These are phyloP conservation scores for Knoxia roxburghii DNA, from an alignment of 257 asterid genomes.

Conservation along the genomic window DNA sequence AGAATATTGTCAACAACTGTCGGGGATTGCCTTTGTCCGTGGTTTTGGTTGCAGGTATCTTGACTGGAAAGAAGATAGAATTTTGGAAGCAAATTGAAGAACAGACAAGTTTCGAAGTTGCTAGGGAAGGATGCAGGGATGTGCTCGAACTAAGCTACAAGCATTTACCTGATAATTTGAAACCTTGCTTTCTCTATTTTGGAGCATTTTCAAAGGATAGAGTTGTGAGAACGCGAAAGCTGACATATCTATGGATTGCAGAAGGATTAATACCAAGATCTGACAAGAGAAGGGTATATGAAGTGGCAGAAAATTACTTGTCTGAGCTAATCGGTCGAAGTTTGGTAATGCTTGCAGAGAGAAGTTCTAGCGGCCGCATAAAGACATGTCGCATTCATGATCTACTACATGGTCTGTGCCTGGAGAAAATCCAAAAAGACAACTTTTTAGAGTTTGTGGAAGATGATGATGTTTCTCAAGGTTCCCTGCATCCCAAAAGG, in stretches of 20 bases:
- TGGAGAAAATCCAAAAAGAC: not conserved
- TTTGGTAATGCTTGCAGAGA: slow-evolving; percentile 5
- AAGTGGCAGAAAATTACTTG: slow-evolving; percentile 4
- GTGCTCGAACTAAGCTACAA: slow-evolving; percentile 6
- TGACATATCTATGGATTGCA: slow-evolving; percentile 4
- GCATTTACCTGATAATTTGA: slow-evolving; percentile 1
- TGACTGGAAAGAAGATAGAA: not conserved
- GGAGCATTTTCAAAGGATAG: slow-evolving; percentile 3
- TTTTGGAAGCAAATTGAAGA: slow-evolving; percentile 4
- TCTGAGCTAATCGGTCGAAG: not conserved
- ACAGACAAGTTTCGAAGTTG: not conserved
- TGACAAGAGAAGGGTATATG: not conserved
- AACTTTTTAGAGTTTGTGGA: not conserved
- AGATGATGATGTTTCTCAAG: not conserved
- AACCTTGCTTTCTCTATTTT: slow-evolving; percentile 3
- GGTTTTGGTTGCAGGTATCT: slow-evolving; percentile 5
- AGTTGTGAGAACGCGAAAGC: not conserved
- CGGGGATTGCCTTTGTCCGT: slow-evolving; percentile 4
- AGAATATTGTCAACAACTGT: not conserved
- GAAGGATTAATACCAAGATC: not conserved
- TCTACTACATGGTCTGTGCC: slow-evolving; percentile 4
- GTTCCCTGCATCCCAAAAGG: not conserved
- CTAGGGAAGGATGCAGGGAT: slow-evolving; percentile 7
- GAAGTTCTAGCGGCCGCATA: not conserved
- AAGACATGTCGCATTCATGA: slow-evolving; percentile 4